phyloP scores from a whole-genome alignment of 1,284 basidiomycete species.

The Gymnopus androsaceus region DNA sequence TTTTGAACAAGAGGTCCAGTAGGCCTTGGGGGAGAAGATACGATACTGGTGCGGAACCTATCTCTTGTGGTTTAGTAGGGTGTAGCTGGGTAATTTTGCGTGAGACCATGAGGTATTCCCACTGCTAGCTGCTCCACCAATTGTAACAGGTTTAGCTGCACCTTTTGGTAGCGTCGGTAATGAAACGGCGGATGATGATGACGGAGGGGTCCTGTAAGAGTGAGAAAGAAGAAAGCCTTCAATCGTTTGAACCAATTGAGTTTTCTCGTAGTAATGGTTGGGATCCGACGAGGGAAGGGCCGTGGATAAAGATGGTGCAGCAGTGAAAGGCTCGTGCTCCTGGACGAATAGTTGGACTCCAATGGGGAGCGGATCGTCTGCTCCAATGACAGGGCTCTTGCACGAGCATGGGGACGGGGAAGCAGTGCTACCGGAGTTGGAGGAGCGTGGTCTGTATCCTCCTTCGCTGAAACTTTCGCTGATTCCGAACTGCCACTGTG shows the following conservation, averaged over 20 bases:
- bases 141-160: constrained; percentile 5
- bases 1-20: background rate
- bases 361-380: background rate
- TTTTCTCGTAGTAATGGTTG: background rate
- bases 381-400: background rate
- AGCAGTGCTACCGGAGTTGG: background rate
- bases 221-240: constrained; percentile 3
- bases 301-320: background rate
- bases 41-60: background rate
- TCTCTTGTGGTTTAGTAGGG: background rate
- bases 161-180: constrained; percentile 3
- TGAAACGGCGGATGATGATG: background rate
- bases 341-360: background rate
- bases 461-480: background rate
- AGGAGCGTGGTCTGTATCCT: too few relatives aligned
- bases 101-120: too few relatives aligned
- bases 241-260: background rate
- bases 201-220: background rate
- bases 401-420: constrained; percentile 6
- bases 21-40: constrained; percentile 2
- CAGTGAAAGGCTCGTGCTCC: background rate
- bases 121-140: background rate
- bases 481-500: background rate
- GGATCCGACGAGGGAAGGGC: background rate
- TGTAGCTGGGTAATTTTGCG: background rate